These are phyloP conservation scores for Rubia occidens DNA, from an alignment of 305 asterid genomes.

Conservation along the genomic window DNA sequence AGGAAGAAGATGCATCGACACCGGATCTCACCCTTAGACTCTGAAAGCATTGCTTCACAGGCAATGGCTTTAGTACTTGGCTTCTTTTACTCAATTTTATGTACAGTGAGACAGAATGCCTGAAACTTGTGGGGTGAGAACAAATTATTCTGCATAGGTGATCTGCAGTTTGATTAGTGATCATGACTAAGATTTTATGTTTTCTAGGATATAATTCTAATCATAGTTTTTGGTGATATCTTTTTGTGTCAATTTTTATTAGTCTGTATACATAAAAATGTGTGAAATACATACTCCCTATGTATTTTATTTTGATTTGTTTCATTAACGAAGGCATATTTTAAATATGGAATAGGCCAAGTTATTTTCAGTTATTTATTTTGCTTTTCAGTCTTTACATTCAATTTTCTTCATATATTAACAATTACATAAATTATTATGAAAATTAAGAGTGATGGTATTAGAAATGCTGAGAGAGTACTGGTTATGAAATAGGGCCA, in stretches of 20 bases:
- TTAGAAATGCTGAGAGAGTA: not conserved
- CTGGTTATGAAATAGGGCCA: not conserved
- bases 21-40: conserved; percentile 52
- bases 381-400: no score
- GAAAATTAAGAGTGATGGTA: no score
- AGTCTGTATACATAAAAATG: not conserved
- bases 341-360: no score
- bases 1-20: conserved; percentile 18
- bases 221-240: not conserved
- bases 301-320: no score
- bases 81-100: conserved; percentile 3
- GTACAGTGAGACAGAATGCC: conserved; percentile 21
- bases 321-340: no score
- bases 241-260: not conserved
- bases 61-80: conserved; percentile 6
- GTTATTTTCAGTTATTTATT: no score
- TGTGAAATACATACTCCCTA: not conserved
- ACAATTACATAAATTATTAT: no score
- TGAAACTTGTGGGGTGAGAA: conserved; percentile 3
- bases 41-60: conserved; percentile 18
- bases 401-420: no score
- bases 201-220: conserved; percentile 2
- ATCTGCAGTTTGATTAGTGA: not conserved
- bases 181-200: conserved; percentile 10
- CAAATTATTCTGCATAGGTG: not conserved